Base-by-base conservation (phyloP, 768 basidiomycete species). In the Pilatotrama ljubarskyi region DNA sequence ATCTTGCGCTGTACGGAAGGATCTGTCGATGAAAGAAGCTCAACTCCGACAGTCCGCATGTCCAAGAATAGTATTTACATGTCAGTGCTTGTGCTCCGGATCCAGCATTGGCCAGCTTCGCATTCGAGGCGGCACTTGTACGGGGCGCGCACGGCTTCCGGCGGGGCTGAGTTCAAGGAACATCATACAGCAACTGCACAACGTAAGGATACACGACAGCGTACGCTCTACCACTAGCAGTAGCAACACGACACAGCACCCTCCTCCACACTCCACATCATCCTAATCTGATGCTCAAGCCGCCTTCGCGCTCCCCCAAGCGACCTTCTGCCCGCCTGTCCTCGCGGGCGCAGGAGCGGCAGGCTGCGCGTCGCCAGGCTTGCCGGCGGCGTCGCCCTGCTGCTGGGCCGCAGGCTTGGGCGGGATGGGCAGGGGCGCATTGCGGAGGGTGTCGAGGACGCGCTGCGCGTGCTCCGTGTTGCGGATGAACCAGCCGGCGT, bases 401-500 rank as follows among this genome's bases (percentile, higher is more conserved):
- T 55, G 40, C 25, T 55, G 32, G 25, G 32, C 42, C 15, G 58
- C 56, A n/a, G 63, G 42, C 58, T 66, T 66, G 13, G 59, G 61
- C 6, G 66, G 64, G 15, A 65, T 63, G 3, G 85, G 86, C 11
- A 88, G 71, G 29, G 86, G 84, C 35, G 76, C 75, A 42, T 77
- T 75, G 62, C 80, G 86, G 65, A 97, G 77, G 60, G 88, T 87
- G 67, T 95, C 93, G 62, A 88, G 80, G 56, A 95, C 90, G 64
- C 91, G 84, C 69, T 93, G 91, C 24, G 94, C 88, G 65, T 94
- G 85, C 73, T 97, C 95, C 5, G 93, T 92, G 74, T 95, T 93
- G 66, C 94, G 88, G 75, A 98, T 95, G 77, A 98, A 98, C 92
- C 94, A 97, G 38, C 94, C 93, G 2, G 94, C 96, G 73, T 93